Percentiles rank a stretch among this genome's conserved stretches.
Evolutionary conservation across 192 early-diverging fungal species (phyloP).

Genomic region (Borealophlyctis nickersoniae): DNA sequence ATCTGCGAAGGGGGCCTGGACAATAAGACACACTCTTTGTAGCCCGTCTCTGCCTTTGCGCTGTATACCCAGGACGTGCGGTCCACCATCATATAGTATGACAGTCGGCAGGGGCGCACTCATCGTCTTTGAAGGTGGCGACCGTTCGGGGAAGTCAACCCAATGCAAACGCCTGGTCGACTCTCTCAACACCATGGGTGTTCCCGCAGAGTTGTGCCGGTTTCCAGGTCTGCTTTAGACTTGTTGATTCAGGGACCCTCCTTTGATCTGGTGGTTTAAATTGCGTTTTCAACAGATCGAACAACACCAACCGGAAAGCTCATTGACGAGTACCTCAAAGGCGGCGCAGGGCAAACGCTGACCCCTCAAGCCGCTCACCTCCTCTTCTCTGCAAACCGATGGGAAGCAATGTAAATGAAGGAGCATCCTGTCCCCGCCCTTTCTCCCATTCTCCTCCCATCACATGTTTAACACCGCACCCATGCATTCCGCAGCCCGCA

Average conservation of each 20-base stretch:
- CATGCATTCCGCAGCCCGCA: conserved; percentile 39
- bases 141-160: conserved; percentile 90
- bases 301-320: conserved; percentile 88
- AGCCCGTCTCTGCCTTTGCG: too few species aligned
- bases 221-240: conserved; percentile 68
- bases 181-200: conserved; percentile 43
- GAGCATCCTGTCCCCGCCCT: not conserved
- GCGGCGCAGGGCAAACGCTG: conserved; percentile 58
- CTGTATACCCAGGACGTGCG: too few species aligned
- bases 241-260: not conserved
- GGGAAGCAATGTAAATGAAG: conserved; percentile 79
- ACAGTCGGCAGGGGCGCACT: conserved; percentile 89
- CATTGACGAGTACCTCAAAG: conserved; percentile 81
- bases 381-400: conserved; percentile 94
- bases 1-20: too few species aligned
- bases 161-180: conserved; percentile 71
- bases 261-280: not conserved
- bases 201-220: conserved; percentile 58
- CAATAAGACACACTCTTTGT: too few species aligned
- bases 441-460: not conserved
- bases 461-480: too few species aligned
- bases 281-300: conserved; percentile 61
- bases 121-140: conserved; percentile 87
- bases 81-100: too few species aligned
- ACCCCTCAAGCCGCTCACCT: conserved; percentile 85